Evolutionary conservation across 495 filamentous ascomycete genomes (phyloP), one percentile per base, ranked within the genome.

Genomic region (Pseudoneurospora amorphoporcata): DNA sequence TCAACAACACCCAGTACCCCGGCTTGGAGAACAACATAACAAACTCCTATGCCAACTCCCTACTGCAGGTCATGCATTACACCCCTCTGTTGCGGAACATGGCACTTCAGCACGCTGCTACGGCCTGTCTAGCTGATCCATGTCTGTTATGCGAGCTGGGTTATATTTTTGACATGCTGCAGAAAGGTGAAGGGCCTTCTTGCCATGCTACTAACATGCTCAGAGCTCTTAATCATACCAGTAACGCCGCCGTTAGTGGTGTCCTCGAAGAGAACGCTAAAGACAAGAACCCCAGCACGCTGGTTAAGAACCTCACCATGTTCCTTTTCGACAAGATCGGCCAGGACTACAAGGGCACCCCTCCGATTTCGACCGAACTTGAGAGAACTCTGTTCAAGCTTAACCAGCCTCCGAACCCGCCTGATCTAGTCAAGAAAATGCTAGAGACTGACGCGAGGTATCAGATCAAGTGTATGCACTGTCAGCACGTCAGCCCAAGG

Each of bases 151-250:
- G 95, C 82, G 96, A 99, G 81, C 82, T 98, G 79, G 95, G 95
- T 19, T 99, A 94, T 79, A 84, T 99, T 23, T 94, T 98, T 76
- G 95, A 99, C 77, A 99, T 99, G 95, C 85, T 99, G 40, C 92
- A 98, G 75, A 98, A 97, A 77, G 95, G 95, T 8, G 90, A 90
- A 75, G 95, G 94, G 2, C 90, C 92, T 71, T 95, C 94, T 73
- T 98, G 96, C 76, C 95, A 98, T 76, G 95, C 95, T n/a, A 97
- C 95, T 1, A 99, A 99, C 78, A 88, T 99, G 75, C 82, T 98
- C 42, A 95, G 93, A 81, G 91, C 94, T 0, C 90, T 98, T 75
- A 92, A 92, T 77, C 90, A 88, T 75, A 89, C 91, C 70, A 89
- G 91, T 92, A 35, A 87, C 86, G 8, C 90, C 86, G 23, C 77